Conservation (phyloP, 768 basidiomycete species). For the Pisolithus orientalis region DNA sequence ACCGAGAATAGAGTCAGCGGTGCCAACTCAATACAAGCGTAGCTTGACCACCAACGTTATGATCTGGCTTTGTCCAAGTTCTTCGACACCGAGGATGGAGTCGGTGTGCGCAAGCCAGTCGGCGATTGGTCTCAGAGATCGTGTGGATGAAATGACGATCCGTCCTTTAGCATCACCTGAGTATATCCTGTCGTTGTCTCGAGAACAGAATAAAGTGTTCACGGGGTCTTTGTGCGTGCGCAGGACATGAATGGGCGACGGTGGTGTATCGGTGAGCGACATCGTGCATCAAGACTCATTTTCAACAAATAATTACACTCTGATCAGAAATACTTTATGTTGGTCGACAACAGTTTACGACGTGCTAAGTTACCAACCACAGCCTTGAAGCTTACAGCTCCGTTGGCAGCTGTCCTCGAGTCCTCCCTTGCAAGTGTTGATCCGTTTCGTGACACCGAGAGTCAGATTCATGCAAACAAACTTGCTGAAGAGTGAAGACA, state of each 20-base stretch:
- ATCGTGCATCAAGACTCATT: no score
- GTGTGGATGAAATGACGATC: constrained; percentile 72
- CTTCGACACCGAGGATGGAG: constrained; percentile 71
- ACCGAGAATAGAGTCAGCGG: neutral
- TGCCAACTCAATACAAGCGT: neutral
- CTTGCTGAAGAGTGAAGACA: no score
- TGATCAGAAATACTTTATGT: no score
- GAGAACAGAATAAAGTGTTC: constrained; percentile 54
- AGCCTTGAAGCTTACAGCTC: no score
- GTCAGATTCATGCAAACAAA: constrained; percentile 30
- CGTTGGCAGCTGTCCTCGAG: no score
- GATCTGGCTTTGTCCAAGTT: constrained; percentile 52
- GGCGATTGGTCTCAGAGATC: constrained; percentile 64
- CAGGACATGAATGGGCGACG: constrained; percentile 67
- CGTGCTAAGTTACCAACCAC: no score
- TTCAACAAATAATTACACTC: no score
- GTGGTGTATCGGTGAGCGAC: constrained; percentile 23
- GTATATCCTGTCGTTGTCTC: constrained; percentile 75
- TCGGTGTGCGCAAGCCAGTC: constrained; percentile 78
- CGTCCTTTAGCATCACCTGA: constrained; percentile 79
- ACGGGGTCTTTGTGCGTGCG: constrained; percentile 67
- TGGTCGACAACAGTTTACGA: no score
- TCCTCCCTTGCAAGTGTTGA: no score
- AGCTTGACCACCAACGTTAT: constrained; percentile 61
- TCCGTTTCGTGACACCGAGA: no score